Evolutionary conservation across 1,284 basidiomycete genomes (phyloP), one percentile per base, ranked within the genome.

Genomic region (Puccinia horiana): DNA sequence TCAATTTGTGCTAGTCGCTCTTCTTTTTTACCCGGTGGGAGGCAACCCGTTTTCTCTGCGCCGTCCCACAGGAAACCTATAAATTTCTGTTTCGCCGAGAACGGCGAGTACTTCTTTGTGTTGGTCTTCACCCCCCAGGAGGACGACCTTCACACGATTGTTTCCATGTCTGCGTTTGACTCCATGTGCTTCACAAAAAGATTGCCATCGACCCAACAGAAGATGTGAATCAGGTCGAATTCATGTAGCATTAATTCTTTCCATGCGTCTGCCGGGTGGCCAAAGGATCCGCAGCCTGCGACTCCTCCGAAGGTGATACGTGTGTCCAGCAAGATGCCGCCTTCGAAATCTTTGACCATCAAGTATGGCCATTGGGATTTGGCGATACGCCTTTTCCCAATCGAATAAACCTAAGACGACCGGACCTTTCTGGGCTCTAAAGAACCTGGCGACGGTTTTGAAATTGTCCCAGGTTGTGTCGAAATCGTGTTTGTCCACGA

Each of bases 21-120:
- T 20, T 26, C 26, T 23, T 20, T 2, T 52, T 74, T 74, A 18
- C 8, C 20, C 29, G n/a, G n/a, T 26, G 72, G 72, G 11, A 74
- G n/a, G 8, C 23, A 52, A 14, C 49, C 72, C 14, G 72, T 44
- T 20, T 54, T 74, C 1, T 74, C 29, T 23, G 20, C n/a, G n/a
- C 72, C n/a, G 29, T 52, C 32, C 72, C 72, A 74, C 18, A 74
- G 20, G 23, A 74, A 74, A 5, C 72, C 72, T 18, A 74, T 74
- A 23, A 54, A 74, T 44, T 52, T 74, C 18, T 74, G 72, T 54
- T 74, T 20, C 4, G 20, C 29, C 1, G 35, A 47, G 23, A 74
- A 74, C 2, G 6, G 2, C 16, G 72, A 49, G 23, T n/a, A 73
- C n/a, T 73, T 73, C 26, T 44, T 44, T 32, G 47, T 16, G 23